Percentiles rank a stretch among this genome's conserved stretches.
Evolutionary conservation across 257 asterid species (phyloP).

Genomic region (Hygrophila difformis): DNA sequence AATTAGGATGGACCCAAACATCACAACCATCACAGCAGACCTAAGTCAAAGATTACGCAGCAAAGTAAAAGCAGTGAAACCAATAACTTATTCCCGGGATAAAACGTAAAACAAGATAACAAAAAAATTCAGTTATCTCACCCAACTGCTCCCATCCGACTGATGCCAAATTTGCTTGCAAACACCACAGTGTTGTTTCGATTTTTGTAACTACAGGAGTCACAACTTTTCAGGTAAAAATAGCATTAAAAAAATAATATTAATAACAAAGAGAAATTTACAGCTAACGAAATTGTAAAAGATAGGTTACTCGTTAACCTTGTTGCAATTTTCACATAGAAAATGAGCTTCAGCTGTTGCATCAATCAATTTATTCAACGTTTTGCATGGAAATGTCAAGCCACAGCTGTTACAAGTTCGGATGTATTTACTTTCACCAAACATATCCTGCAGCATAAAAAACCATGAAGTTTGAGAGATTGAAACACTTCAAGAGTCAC

Average conservation of each 20-base stretch:
- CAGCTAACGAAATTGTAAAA: background rate
- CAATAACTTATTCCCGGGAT: conserved; percentile 4
- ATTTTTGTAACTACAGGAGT: conserved; percentile 56
- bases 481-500: conserved; percentile 1
- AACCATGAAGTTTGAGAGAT: conserved; percentile 9
- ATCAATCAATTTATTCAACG: conserved; percentile 55
- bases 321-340: conserved; percentile 72
- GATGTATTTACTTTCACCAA: conserved; percentile 37
- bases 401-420: conserved; percentile 72
- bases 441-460: conserved; percentile 37
- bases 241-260: conserved; percentile 11
- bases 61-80: conserved; percentile 1
- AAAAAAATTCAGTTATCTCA: conserved; percentile 28
- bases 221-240: conserved; percentile 12
- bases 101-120: conserved; percentile 7
- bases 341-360: conserved; percentile 29
- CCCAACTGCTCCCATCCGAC: conserved; percentile 97
- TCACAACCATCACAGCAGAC: conserved; percentile 88
- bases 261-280: conserved; percentile 6
- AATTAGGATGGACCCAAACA: conserved; percentile 96
- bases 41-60: conserved; percentile 33
- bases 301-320: conserved; percentile 33
- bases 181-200: conserved; percentile 83
- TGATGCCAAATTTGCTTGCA: conserved; percentile 91
- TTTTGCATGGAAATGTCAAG: conserved; percentile 45